Evolutionary conservation across 2,329 filamentous ascomycete species (phyloP).

Genomic region (Didymella glomerata): DNA sequence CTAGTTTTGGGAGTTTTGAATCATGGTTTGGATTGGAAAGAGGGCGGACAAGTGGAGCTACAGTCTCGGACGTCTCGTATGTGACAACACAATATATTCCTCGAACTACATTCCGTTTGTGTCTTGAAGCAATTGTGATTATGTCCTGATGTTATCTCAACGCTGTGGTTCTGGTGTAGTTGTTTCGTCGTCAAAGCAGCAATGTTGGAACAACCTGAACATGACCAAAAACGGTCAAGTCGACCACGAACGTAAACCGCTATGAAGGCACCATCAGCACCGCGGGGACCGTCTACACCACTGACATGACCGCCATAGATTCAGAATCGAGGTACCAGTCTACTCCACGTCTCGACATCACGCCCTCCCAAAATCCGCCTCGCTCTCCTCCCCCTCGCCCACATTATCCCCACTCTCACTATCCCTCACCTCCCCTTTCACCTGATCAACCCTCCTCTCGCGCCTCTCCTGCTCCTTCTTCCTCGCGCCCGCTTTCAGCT

Average conservation of each 20-base stretch:
- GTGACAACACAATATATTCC: background rate
- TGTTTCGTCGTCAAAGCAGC: no score
- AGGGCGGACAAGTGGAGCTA: background rate
- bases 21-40: background rate
- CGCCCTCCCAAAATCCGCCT: constrained; percentile 36
- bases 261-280: no score
- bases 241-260: no score
- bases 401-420: constrained; percentile 25
- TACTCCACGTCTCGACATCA: background rate
- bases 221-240: no score
- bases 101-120: no score
- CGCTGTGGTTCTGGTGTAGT: no score
- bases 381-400: constrained; percentile 28
- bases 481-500: constrained; percentile 69
- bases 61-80: background rate
- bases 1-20: background rate
- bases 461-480: constrained; percentile 46
- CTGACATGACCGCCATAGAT: no score
- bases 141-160: no score
- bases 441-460: constrained; percentile 28
- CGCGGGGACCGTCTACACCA: no score
- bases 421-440: constrained; percentile 30
- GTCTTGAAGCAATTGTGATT: no score
- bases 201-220: no score
- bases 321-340: no score